These are phyloP conservation scores for Trametes pubescens DNA, from an alignment of 1,284 basidiomycete species.

Conservation along the genomic window DNA sequence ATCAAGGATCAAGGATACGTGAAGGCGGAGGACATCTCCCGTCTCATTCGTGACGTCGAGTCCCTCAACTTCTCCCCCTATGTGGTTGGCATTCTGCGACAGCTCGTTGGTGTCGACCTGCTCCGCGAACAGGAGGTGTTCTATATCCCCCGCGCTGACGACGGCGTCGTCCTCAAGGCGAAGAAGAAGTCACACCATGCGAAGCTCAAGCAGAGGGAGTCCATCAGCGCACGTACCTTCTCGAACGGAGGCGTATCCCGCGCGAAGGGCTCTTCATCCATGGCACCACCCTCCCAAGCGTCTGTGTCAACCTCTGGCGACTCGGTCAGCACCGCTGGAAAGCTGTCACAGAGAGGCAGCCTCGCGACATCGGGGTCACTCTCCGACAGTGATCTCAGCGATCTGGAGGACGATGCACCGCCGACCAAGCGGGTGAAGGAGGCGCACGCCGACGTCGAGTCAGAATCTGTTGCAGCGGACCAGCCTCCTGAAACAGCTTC, in stretches of 20 bases:
- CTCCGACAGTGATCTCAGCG: constrained; percentile 35
- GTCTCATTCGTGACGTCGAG: constrained; percentile 59
- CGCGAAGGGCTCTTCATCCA: constrained; percentile 24
- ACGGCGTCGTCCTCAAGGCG: constrained; percentile 34
- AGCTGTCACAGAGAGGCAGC: constrained; percentile 23
- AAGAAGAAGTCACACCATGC: constrained; percentile 24
- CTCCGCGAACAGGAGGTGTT: constrained; percentile 69
- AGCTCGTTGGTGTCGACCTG: constrained; percentile 68
- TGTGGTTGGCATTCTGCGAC: constrained; percentile 60
- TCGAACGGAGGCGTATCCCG: constrained; percentile 28
- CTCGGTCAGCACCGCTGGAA: constrained; percentile 21
- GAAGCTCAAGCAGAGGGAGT: constrained; percentile 36
- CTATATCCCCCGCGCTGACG: constrained; percentile 56
- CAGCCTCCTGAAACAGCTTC: background rate
- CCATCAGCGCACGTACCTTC: constrained; percentile 34
- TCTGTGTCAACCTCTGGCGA: constrained; percentile 35
- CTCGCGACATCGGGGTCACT: constrained; percentile 27
- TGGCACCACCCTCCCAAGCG: constrained; percentile 34
- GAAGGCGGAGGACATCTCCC: constrained; percentile 54
- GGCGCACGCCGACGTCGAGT: background rate
- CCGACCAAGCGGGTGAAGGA: constrained; percentile 30
- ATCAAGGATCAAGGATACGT: constrained; percentile 67
- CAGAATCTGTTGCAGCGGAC: background rate
- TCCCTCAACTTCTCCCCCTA: constrained; percentile 58
- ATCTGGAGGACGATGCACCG: constrained; percentile 28